Evolutionary conservation across 176 grass and related monocot species (phyloP), one percentile per base, ranked within the genome.

Genomic region (Elymus sibiricus): DNA sequence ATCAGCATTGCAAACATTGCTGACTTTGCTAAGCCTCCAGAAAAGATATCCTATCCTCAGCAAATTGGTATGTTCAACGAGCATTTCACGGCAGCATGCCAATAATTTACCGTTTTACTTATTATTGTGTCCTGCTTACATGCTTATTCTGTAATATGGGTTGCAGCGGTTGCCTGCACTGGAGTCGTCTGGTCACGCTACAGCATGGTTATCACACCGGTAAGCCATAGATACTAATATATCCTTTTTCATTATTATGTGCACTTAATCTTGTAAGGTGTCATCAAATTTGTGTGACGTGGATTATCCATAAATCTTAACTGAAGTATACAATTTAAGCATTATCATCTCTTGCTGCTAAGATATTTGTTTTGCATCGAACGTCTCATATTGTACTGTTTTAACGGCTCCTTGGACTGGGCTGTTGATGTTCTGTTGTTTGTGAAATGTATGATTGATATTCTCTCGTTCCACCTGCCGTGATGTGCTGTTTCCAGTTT

Each of bases 1-100:
- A 90, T 97, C 32, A 97, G 68, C 79, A 92, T 94, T 83, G 94
- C 94, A 5, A 94, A 94, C 39, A 44, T 97, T 59, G 90, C 90
- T 1, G 94, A 97, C 83, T 97, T 92, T 40, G 46, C 86, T 16
- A 94, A 94, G 80, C 92, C 92, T 68, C 92, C 94, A 3, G 92
- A 97, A 76, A 88, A 92, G 40, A 85, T 94, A 14, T 94, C 94
- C 19, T 94, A 92, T 70, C 90, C 90, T 44, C 88, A 97, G 65
- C 94, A 94, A 94, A 35, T 88, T 8, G 88, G 90, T 94, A 89
- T 74, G 74, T 80, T 44, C 32, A 83, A 66, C 16, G 2, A n/a
- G 22, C 12, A 13, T 60, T 15, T 32, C 44, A 34, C 15, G 21
- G 10, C 5, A 22, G 10, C 56, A 42, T 24, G 62, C 10, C 70